A percentile compares a stretch with the other conserved stretches of the same genome.
Evolutionary conservation across 495 filamentous ascomycete species (phyloP).

Genomic region (Aspergillus incahuasiensis): DNA sequence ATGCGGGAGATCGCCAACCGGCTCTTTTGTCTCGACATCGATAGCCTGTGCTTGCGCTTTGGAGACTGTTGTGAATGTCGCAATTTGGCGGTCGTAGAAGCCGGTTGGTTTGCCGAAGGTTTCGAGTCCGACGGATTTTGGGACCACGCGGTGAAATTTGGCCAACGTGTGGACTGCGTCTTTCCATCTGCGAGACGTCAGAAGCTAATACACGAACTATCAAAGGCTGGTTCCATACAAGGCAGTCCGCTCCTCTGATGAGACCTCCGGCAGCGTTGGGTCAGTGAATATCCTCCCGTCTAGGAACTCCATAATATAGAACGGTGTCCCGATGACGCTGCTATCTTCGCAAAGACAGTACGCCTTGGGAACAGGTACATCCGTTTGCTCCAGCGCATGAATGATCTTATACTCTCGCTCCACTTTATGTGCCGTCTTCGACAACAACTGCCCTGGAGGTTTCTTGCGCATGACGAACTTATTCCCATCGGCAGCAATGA

Average conservation of each 20-base stretch:
- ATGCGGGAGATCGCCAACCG: slow-evolving; percentile 78
- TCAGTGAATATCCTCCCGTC: slow-evolving; percentile 91
- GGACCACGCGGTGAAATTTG: slow-evolving; percentile 72
- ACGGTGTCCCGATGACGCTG: slow-evolving; percentile 76
- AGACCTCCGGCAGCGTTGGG: slow-evolving; percentile 71
- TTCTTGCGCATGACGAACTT: slow-evolving; percentile 92
- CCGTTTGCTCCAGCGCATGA: slow-evolving; percentile 68
- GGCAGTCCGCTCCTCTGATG: slow-evolving; percentile 59
- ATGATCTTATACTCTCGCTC: slow-evolving; percentile 93
- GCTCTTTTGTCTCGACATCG: slow-evolving; percentile 69
- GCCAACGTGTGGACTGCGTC: slow-evolving; percentile 81
- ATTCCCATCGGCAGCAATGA: slow-evolving; percentile 61
- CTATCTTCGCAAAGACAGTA: slow-evolving; percentile 83
- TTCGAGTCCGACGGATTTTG: slow-evolving; percentile 59
- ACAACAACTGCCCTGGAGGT: slow-evolving; percentile 84
- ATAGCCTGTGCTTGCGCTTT: slow-evolving; percentile 66
- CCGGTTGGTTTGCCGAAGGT: slow-evolving; percentile 67
- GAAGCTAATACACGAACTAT: slow-evolving; percentile 1
- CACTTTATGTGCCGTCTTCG: slow-evolving; percentile 90
- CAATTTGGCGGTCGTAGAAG: slow-evolving; percentile 85
- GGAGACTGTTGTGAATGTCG: slow-evolving; percentile 73
- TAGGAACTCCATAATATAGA: slow-evolving; percentile 95
- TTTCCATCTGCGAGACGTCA: slow-evolving; percentile 57
- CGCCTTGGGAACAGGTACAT: slow-evolving; percentile 82
- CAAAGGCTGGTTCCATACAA: slow-evolving; percentile 44